A percentile compares a stretch with the other conserved stretches of the same genome.
Evolutionary conservation across 192 early-diverging fungal genomes (phyloP).

Genomic region (Haplosporangium gracile): DNA sequence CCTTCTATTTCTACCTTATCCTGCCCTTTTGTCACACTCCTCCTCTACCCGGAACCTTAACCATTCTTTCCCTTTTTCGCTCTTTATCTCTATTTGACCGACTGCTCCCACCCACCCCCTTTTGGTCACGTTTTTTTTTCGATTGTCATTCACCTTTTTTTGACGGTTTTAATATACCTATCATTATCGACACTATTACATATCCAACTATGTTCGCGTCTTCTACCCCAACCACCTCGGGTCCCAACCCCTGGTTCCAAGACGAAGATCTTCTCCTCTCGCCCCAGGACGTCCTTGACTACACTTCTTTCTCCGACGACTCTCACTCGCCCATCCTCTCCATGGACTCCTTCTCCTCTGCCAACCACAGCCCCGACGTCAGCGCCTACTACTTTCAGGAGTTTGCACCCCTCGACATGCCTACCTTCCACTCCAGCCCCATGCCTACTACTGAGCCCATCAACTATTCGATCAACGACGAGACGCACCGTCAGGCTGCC

Average conservation of each 20-base stretch:
- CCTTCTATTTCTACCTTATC: slow-evolving; percentile 8
- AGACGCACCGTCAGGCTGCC: slow-evolving; percentile 41
- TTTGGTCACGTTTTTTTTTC: slow-evolving; percentile 22
- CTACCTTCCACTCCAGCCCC: neutral
- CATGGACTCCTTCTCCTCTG: slow-evolving; percentile 28
- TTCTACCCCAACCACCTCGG: neutral
- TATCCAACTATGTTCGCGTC: neutral
- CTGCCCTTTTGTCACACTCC: neutral
- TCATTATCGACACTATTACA: neutral
- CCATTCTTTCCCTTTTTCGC: neutral
- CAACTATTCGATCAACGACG: slow-evolving; percentile 2
- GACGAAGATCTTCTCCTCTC: slow-evolving; percentile 18
- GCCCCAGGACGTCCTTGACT: slow-evolving; percentile 33
- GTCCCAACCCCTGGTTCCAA: slow-evolving; percentile 14
- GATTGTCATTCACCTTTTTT: neutral
- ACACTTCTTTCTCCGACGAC: slow-evolving; percentile 34
- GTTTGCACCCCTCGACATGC: slow-evolving; percentile 17
- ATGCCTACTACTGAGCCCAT: neutral
- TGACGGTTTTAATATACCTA: neutral
- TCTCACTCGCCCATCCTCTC: slow-evolving; percentile 29
- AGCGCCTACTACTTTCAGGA: slow-evolving; percentile 25
- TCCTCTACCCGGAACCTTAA: slow-evolving; percentile 24
- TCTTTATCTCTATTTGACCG: neutral
- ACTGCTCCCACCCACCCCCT: neutral
- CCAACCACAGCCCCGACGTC: slow-evolving; percentile 24